A percentile compares a stretch with the other conserved stretches of the same genome.
phyloP scores from a whole-genome alignment of 2,329 filamentous ascomycete species.

The Fusarium setosum region DNA sequence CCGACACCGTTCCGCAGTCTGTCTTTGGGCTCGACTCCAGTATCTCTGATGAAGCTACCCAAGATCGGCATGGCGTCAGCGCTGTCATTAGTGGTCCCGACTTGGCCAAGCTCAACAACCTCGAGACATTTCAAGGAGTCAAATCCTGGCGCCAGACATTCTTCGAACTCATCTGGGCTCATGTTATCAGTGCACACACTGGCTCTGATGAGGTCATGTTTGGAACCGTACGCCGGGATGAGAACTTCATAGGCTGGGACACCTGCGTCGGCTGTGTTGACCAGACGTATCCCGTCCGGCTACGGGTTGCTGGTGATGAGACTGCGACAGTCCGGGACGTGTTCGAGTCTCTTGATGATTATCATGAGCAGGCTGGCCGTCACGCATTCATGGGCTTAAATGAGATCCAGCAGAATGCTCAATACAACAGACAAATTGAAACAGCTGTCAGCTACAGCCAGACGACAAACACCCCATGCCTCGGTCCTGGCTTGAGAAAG shows the following conservation, averaged over 20 bases:
- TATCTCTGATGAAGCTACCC: neutral
- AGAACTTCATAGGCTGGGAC: conserved; percentile 3
- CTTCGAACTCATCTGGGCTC: conserved; percentile 1
- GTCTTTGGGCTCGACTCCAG: neutral
- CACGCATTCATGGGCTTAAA: conserved; percentile 6
- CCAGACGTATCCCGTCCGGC: neutral
- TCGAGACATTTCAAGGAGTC: neutral
- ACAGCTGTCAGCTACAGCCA: conserved; percentile 16
- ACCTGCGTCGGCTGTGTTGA: conserved; percentile 12
- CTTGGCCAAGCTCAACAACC: neutral
- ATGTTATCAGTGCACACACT: neutral
- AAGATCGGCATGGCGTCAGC: conserved; percentile 9
- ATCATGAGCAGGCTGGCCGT: conserved; percentile 1
- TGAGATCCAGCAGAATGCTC: neutral
- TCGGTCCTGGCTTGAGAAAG: neutral
- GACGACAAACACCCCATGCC: conserved; percentile 10
- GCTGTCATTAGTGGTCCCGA: neutral
- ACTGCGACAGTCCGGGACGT: neutral
- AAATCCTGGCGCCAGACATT: conserved; percentile 10
- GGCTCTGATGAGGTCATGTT: conserved; percentile 10
- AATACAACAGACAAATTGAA: neutral
- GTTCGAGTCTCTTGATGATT: neutral
- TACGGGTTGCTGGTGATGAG: neutral
- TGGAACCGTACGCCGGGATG: conserved; percentile 7
- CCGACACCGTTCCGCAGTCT: neutral